A percentile compares a stretch with the other conserved stretches of the same genome.
These are phyloP conservation scores for Terfezia claveryi DNA, from an alignment of 495 filamentous ascomycete species.

Conservation along the genomic window DNA sequence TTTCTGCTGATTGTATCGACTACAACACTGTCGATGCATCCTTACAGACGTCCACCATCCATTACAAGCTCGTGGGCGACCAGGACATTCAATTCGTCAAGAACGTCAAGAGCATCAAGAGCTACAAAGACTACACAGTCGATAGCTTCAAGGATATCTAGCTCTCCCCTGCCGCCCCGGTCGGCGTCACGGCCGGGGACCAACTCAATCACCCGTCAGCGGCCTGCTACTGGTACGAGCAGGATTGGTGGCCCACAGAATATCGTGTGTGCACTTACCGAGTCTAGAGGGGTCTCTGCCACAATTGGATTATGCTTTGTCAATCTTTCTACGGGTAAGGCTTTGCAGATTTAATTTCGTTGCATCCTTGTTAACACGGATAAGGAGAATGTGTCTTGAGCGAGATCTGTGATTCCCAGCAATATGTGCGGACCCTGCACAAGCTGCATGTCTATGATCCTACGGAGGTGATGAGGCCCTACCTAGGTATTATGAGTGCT, in stretches of 20 bases:
- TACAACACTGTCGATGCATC: too few relatives aligned
- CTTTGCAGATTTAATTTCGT: not conserved
- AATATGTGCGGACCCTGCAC: constrained; percentile 61
- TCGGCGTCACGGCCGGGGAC: not conserved
- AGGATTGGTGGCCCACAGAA: constrained; percentile 27
- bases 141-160: not conserved
- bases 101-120: not conserved
- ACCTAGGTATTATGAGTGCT: not conserved
- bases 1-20: too few relatives aligned
- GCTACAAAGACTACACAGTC: not conserved
- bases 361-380: not conserved
- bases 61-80: not conserved
- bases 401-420: constrained; percentile 77
- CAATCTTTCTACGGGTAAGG: constrained; percentile 50
- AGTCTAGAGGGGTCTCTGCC: constrained; percentile 64
- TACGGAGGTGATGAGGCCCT: constrained; percentile 24
- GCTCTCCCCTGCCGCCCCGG: too few relatives aligned
- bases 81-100: not conserved
- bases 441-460: constrained; percentile 64
- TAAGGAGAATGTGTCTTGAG: constrained; percentile 51
- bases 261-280: constrained; percentile 75
- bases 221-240: not conserved
- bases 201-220: not conserved
- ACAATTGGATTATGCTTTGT: constrained; percentile 79
- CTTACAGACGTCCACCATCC: too few relatives aligned